phyloP scores from a whole-genome alignment of 495 filamentous ascomycete genomes.

The Peziza echinospora region DNA sequence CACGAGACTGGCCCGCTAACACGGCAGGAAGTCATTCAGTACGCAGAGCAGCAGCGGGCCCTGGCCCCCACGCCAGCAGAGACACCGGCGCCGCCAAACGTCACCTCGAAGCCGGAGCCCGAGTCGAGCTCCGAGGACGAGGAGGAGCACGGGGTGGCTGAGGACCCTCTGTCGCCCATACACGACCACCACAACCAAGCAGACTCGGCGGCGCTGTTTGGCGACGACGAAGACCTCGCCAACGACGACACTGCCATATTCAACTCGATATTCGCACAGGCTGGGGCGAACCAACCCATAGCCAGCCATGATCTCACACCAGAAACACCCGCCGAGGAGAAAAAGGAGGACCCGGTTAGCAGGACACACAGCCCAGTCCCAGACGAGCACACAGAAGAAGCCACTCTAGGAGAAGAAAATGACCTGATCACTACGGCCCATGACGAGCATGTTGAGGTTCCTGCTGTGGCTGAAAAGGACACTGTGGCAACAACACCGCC shows the following conservation, averaged over 20 bases:
- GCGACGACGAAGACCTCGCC: background rate
- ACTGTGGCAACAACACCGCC: background rate
- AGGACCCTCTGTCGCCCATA: constrained; percentile 11
- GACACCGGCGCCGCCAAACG: background rate
- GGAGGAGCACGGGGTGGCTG: constrained; percentile 21
- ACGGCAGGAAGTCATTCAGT: background rate
- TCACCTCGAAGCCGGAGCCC: background rate
- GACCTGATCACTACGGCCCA: background rate
- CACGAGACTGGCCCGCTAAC: constrained; percentile 24
- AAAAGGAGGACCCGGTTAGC: background rate
- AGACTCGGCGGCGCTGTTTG: background rate
- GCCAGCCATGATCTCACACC: background rate
- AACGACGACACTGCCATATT: background rate
- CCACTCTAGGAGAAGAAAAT: background rate
- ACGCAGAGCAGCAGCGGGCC: constrained; percentile 14
- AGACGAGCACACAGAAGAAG: background rate
- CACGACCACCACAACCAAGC: background rate
- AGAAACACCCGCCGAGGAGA: too few species aligned
- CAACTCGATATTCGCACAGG: background rate
- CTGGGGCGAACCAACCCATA: background rate
- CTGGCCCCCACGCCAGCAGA: constrained; percentile 11
- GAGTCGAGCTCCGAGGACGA: constrained; percentile 1
- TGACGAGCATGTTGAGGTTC: background rate
- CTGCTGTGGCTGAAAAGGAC: background rate
- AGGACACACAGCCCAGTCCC: background rate